Evolutionary conservation across 345 rosid species (phyloP).

Genomic region (Lumnitzera littorea): DNA sequence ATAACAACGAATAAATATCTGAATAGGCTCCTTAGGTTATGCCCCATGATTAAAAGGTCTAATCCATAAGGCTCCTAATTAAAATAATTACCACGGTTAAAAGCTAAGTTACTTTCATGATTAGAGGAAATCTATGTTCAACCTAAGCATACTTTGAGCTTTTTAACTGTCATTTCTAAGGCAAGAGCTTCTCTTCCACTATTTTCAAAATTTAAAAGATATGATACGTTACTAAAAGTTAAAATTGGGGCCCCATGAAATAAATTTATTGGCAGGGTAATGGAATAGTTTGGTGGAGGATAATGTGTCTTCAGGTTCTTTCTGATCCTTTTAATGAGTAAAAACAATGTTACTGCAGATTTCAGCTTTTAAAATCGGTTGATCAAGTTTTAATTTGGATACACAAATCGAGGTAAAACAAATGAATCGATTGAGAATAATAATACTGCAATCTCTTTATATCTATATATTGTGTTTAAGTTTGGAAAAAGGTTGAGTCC

Average conservation of each 20-base stretch:
- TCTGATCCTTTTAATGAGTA: too few species aligned
- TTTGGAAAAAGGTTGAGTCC: too few species aligned
- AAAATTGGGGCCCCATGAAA: background rate
- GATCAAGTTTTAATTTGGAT: too few species aligned
- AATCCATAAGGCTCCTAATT: slow-evolving; percentile 20
- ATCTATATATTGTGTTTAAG: too few species aligned
- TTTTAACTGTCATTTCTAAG: slow-evolving; percentile 17
- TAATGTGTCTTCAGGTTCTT: too few species aligned
- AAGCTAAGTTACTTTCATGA: slow-evolving; percentile 8
- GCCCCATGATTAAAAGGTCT: slow-evolving; percentile 15
- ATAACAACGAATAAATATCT: background rate
- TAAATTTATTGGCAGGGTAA: too few species aligned
- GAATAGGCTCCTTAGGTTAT: slow-evolving; percentile 20
- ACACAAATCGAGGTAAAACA: too few species aligned
- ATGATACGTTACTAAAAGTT: background rate
- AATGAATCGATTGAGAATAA: too few species aligned
- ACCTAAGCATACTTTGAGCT: background rate
- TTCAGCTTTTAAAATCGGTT: too few species aligned
- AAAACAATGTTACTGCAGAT: too few species aligned
- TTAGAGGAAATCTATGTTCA: slow-evolving; percentile 13
- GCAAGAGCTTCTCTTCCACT: background rate
- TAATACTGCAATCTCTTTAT: too few species aligned
- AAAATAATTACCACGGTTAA: slow-evolving; percentile 18
- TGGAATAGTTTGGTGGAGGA: too few species aligned
- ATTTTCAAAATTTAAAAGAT: slow-evolving; percentile 9